A percentile compares a stretch with the other conserved stretches of the same genome.
These are phyloP conservation scores for Plasmodium fragile DNA, from an alignment of 169 alveolate species.

Conservation along the genomic window DNA sequence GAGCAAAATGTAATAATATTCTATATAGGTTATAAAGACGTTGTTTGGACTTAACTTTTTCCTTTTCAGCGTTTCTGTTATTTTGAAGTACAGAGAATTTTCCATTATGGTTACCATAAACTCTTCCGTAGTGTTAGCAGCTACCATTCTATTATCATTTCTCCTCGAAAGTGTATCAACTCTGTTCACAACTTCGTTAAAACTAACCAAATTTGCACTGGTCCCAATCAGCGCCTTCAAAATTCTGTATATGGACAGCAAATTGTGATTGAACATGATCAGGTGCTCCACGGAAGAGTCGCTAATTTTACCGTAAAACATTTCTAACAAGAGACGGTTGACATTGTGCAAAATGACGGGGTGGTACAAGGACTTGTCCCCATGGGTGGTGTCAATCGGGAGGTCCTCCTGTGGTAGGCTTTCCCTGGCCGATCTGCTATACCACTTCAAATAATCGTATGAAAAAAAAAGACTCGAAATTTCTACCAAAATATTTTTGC, in stretches of 20 bases:
- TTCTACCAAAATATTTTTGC: conserved; percentile 46
- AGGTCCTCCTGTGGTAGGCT: not conserved
- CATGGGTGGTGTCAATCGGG: too few species aligned
- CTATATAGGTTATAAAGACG: conserved; percentile 44
- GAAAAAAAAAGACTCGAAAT: conserved; percentile 30
- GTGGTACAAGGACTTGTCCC: conserved; percentile 1
- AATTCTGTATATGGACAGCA: conserved; percentile 45
- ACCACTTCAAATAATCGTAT: conserved; percentile 32
- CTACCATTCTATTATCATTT: not conserved
- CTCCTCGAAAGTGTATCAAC: not conserved
- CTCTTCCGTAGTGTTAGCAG: not conserved
- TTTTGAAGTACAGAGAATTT: conserved; percentile 33
- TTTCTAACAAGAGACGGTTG: conserved; percentile 17
- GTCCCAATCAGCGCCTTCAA: conserved; percentile 49
- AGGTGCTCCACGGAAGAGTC: conserved; percentile 6
- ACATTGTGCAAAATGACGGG: conserved; percentile 34
- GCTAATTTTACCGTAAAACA: conserved; percentile 32
- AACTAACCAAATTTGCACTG: conserved; percentile 20
- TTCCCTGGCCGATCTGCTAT: not conserved
- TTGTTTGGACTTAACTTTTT: conserved; percentile 6
- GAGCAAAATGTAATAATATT: conserved; percentile 45
- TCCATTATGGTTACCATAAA: not conserved
- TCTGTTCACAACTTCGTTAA: not conserved
- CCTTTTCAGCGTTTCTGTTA: conserved; percentile 10
- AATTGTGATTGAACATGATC: conserved; percentile 40